phyloP scores from a whole-genome alignment of 2,329 filamentous ascomycete species.

The Ceratocystis huliohia region DNA sequence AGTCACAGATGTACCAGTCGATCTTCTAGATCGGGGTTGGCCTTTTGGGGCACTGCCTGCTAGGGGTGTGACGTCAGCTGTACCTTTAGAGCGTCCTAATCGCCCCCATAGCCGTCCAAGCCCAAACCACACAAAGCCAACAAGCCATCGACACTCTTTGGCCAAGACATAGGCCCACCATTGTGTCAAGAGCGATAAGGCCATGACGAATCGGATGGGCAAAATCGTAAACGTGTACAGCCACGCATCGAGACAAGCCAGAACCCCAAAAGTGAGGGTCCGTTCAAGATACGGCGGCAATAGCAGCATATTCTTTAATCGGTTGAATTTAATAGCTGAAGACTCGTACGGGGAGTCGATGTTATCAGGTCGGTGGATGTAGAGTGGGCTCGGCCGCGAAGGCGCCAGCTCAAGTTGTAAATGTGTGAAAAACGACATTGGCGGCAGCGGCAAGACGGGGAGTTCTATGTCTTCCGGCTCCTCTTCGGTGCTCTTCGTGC shows the following conservation, averaged over 20 bases:
- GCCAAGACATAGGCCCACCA: constrained; percentile 66
- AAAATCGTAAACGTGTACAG: constrained; percentile 93
- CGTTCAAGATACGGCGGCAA: constrained; percentile 72
- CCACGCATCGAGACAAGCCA: constrained; percentile 92
- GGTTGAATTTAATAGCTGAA: constrained; percentile 79
- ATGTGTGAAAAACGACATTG: constrained; percentile 54
- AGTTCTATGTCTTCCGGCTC: constrained; percentile 27
- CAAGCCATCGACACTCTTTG: constrained; percentile 60
- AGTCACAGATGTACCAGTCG: neutral
- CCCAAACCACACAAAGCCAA: constrained; percentile 66
- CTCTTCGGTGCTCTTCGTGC: constrained; percentile 22
- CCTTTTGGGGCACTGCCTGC: neutral
- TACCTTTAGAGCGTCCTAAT: neutral
- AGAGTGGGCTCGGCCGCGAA: constrained; percentile 50
- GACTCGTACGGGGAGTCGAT: constrained; percentile 72
- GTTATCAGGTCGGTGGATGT: constrained; percentile 47
- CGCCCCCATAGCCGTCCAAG: constrained; percentile 64
- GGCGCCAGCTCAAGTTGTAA: constrained; percentile 52
- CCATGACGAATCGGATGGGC: constrained; percentile 74
- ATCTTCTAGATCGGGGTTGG: neutral
- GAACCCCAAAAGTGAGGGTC: constrained; percentile 71
- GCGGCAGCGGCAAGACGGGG: constrained; percentile 47
- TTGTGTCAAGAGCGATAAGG: constrained; percentile 57
- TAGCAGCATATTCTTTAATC: constrained; percentile 75
- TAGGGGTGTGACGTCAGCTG: neutral